Evolutionary conservation across 1,284 basidiomycete genomes (phyloP).

Genomic region (Cyathus olla): DNA sequence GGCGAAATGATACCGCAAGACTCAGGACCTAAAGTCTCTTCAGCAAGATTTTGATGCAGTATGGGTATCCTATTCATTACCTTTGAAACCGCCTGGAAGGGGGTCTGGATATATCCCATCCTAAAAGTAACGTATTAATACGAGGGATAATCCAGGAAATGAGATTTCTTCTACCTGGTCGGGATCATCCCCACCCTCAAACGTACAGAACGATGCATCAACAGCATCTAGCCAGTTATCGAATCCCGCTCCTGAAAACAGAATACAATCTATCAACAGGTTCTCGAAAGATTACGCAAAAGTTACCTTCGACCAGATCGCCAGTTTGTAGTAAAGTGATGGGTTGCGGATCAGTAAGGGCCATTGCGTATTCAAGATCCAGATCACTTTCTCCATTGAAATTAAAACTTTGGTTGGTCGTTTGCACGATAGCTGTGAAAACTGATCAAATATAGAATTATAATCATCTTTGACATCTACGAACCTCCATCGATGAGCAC

Average conservation of each 20-base stretch:
- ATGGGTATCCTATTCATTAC: neutral
- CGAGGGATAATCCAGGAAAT: neutral
- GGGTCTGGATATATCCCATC: constrained; percentile 25
- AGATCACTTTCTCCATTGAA: constrained; percentile 38
- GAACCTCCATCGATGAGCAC: constrained; percentile 44
- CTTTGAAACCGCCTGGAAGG: constrained; percentile 14
- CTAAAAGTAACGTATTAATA: constrained; percentile 1
- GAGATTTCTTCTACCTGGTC: constrained; percentile 28
- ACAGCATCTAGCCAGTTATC: constrained; percentile 59
- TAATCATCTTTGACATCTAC: neutral
- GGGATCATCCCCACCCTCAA: constrained; percentile 71
- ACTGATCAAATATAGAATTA: no score
- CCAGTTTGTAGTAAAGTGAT: constrained; percentile 62
- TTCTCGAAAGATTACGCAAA: no score
- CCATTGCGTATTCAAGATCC: constrained; percentile 51
- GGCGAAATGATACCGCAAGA: constrained; percentile 63
- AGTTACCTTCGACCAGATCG: constrained; percentile 52
- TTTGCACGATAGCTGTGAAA: constrained; percentile 23
- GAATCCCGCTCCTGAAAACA: constrained; percentile 47
- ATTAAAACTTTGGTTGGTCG: constrained; percentile 15
- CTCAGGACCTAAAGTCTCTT: constrained; percentile 40
- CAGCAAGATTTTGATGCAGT: neutral
- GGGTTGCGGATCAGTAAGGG: constrained; percentile 47
- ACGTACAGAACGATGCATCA: constrained; percentile 66
- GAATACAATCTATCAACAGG: no score